These are phyloP conservation scores for Combretum micranthum DNA, from an alignment of 345 rosid species.

Conservation along the genomic window DNA sequence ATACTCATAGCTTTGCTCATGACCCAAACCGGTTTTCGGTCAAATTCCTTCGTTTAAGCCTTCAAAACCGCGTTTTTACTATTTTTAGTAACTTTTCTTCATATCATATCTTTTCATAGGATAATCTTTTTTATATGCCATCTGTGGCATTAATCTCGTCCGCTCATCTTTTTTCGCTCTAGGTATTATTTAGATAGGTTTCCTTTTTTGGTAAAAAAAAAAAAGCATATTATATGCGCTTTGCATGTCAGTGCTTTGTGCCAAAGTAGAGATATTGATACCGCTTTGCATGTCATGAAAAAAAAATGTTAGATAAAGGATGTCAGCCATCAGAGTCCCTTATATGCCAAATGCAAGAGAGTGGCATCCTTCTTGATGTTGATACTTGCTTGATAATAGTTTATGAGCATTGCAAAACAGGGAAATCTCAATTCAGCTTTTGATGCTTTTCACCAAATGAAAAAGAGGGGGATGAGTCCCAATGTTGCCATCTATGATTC, in stretches of 20 bases:
- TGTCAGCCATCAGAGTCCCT: constrained; percentile 35
- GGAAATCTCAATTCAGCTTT: constrained; percentile 36
- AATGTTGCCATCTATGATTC: constrained; percentile 51
- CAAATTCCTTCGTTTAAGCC: too few relatives aligned
- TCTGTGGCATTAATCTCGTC: too few relatives aligned
- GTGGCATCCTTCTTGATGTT: constrained; percentile 37
- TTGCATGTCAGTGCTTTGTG: constrained; percentile 57
- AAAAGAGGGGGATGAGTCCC: constrained; percentile 48
- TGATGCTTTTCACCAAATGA: constrained; percentile 38
- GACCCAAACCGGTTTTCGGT: too few relatives aligned
- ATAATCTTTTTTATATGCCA: too few relatives aligned
- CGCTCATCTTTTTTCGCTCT: too few relatives aligned
- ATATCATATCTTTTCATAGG: too few relatives aligned
- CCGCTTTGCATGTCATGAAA: constrained; percentile 28
- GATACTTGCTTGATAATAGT: constrained; percentile 49
- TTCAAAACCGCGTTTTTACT: too few relatives aligned
- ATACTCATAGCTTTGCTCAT: too few relatives aligned
- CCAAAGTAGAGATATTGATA: constrained; percentile 24
- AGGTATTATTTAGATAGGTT: too few relatives aligned
- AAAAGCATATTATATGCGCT: too few relatives aligned
- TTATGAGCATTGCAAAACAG: constrained; percentile 38
- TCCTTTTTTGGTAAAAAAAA: too few relatives aligned
- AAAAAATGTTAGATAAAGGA: constrained; percentile 38
- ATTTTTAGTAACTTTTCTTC: too few relatives aligned
- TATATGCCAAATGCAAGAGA: constrained; percentile 32